Conservation (phyloP, 345 rosid genomes). For the Aquilaria malaccensis region DNA sequence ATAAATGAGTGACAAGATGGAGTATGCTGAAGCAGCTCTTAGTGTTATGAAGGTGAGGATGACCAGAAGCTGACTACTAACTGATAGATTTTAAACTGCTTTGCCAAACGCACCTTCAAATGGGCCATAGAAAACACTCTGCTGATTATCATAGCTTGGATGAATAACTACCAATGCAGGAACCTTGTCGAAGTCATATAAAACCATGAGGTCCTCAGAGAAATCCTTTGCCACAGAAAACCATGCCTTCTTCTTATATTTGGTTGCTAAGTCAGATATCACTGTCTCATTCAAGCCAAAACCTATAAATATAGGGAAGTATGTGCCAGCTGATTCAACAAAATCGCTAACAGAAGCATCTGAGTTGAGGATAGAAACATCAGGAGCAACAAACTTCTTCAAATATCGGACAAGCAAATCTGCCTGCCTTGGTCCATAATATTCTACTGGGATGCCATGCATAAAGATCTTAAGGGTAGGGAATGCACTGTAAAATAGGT, state of each 20-base stretch:
- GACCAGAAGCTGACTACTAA: background rate
- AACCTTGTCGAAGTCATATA: constrained; percentile 67
- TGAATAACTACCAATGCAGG: constrained; percentile 70
- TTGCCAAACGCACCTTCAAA: constrained; percentile 54
- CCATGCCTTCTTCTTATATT: constrained; percentile 96
- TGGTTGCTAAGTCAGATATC: constrained; percentile 40
- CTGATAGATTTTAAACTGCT: background rate
- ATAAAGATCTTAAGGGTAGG: constrained; percentile 79
- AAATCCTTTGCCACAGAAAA: constrained; percentile 71
- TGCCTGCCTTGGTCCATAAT: constrained; percentile 85
- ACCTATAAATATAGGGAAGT: constrained; percentile 74
- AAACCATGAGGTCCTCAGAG: constrained; percentile 69
- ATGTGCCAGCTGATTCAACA: constrained; percentile 57
- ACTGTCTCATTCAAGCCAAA: constrained; percentile 61
- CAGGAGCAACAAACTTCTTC: constrained; percentile 87
- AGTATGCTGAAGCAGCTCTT: too few species aligned
- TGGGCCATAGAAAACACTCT: constrained; percentile 73
- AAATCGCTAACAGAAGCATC: constrained; percentile 56
- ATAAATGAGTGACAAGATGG: too few species aligned
- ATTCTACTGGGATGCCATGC: constrained; percentile 80
- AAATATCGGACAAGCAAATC: constrained; percentile 72
- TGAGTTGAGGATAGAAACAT: constrained; percentile 70
- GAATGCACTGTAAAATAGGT: constrained; percentile 46
- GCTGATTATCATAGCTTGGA: constrained; percentile 51
- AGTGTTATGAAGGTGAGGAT: too few species aligned